Evolutionary conservation across 1,284 basidiomycete species (phyloP), one percentile per base, ranked within the genome.

Genomic region (Wolfiporia cocos): DNA sequence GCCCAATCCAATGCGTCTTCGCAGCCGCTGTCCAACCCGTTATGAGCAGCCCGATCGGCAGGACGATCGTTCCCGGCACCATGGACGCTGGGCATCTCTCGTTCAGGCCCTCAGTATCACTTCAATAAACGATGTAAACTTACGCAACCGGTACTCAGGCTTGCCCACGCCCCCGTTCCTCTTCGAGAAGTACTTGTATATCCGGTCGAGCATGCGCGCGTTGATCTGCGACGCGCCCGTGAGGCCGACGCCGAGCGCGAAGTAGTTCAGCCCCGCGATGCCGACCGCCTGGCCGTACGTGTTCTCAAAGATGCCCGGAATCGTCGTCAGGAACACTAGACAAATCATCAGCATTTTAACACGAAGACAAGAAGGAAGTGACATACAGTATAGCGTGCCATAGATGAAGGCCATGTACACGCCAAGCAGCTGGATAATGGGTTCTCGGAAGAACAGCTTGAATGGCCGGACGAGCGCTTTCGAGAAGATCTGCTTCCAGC

Each of bases 11-110:
- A 47, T 76, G 76, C 0, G 74, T 54, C 19, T 62, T 57, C 1
- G 68, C 58, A 39, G 81, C 54, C 4, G 76, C 77, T 0, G 74
- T 68, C 85, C 85, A 89, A 11, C 86, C 85, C 1, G 74, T 62
- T 10, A 86, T 61, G 17, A 88, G 57, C 6, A 86, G 58, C 0
- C 85, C 86, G 0, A 73, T 59, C 0, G 79, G 75, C 5, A 84
- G 65, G 2, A 76, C 10, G 2, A 78, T 46, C 0, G 73, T 70
- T 0, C 78, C 79, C 0, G 76, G 69, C 18, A 86, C 53, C 70
- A 88, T 75, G 2, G 74, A 63, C 0, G 78, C 81, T 81, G 24
- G 1, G 37, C 20, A 22, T n/a, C 6, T 5, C 24, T 3, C n/a
- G 11, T 28, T 35, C 18, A 30, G 34, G 31, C 31, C 4, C 2